Evolutionary conservation across 805 yeast species (phyloP).

Genomic region (Candida alai): DNA sequence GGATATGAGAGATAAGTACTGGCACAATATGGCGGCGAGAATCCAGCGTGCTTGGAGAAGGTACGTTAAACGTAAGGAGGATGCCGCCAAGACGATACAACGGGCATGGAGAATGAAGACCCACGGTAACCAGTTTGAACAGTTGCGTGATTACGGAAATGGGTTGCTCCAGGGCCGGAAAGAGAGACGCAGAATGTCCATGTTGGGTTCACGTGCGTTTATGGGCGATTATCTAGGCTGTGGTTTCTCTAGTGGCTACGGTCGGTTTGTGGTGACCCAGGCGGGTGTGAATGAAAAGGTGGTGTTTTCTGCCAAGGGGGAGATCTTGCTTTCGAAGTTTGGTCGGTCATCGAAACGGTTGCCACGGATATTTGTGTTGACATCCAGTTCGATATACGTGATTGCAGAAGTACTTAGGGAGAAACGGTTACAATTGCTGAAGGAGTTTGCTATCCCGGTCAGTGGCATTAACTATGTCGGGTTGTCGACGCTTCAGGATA

Average conservation of each 20-base stretch:
- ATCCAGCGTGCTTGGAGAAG: slow-evolving; percentile 97
- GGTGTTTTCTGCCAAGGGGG: slow-evolving; percentile 79
- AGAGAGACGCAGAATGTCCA: slow-evolving; percentile 84
- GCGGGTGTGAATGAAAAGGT: slow-evolving; percentile 67
- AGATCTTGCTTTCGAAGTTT: slow-evolving; percentile 76
- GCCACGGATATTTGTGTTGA: slow-evolving; percentile 68
- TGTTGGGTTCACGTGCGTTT: slow-evolving; percentile 82
- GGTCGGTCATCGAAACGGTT: slow-evolving; percentile 86
- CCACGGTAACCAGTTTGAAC: slow-evolving; percentile 79
- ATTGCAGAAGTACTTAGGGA: slow-evolving; percentile 72
- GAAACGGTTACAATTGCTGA: slow-evolving; percentile 47
- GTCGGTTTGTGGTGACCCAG: slow-evolving; percentile 68
- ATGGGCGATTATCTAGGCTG: slow-evolving; percentile 94
- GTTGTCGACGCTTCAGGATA: slow-evolving; percentile 77
- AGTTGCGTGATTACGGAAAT: slow-evolving; percentile 82
- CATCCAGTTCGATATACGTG: slow-evolving; percentile 58
- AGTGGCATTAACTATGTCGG: slow-evolving; percentile 57
- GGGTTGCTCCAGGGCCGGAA: slow-evolving; percentile 67
- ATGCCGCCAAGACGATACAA: slow-evolving; percentile 80
- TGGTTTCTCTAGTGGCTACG: slow-evolving; percentile 65
- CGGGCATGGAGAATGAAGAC: slow-evolving; percentile 75
- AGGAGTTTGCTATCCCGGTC: slow-evolving; percentile 63
- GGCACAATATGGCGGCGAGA: slow-evolving; percentile 98
- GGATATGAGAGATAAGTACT: slow-evolving; percentile 92
- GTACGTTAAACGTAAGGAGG: slow-evolving; percentile 73